Conservation (phyloP, 2,329 filamentous ascomycete species). For the Apiospora phragmitis region DNA sequence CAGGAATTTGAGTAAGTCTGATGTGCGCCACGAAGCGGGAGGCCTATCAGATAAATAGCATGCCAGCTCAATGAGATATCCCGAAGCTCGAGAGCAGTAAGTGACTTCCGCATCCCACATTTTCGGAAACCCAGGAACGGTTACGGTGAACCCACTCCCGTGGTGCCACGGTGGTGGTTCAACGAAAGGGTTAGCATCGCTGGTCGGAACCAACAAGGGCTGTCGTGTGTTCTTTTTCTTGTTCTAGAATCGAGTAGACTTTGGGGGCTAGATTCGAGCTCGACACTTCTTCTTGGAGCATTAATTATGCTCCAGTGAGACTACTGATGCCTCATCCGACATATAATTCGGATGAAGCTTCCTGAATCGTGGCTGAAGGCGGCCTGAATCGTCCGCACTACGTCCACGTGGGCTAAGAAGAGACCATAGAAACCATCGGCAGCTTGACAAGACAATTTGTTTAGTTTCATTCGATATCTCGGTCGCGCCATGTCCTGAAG, state of each 20-base stretch:
- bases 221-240: neutral
- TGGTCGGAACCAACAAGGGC: neutral
- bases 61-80: no score
- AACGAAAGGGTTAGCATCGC: neutral
- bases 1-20: neutral
- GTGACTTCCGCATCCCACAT: neutral
- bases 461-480: neutral
- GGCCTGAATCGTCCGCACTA: neutral
- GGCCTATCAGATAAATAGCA: neutral
- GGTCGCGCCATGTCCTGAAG: neutral
- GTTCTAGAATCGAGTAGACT: neutral
- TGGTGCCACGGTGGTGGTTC: no score
- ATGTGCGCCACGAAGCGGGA: neutral
- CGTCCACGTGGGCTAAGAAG: neutral
- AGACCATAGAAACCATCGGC: neutral
- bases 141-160: no score
- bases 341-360: neutral
- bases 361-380: neutral
- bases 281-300: no score
- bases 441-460: neutral
- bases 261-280: no score
- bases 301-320: no score
- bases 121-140: no score
- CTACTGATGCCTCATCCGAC: neutral
- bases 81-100: neutral